Evolutionary conservation across 441 rosid species (phyloP), one percentile per base, ranked within the genome.

Genomic region (Pelargonium citronellum): DNA sequence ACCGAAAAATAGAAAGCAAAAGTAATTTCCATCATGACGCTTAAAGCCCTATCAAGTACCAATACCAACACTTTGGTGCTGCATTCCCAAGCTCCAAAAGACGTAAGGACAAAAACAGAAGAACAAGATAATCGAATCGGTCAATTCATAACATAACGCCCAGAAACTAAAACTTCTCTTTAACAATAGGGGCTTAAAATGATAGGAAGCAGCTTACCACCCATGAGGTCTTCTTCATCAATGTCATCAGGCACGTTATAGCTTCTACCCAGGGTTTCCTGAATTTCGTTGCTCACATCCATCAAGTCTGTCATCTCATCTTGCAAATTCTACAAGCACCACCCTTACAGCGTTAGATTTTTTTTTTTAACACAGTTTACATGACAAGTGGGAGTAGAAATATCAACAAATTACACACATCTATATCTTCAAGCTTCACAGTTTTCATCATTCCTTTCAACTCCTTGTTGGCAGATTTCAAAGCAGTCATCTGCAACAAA

Each of bases 261-360:
- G 82, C 97, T 92, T 83, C 96, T 86, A 63, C 98, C 98, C 44
- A 95, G 83, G 9, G 94, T 89, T 79, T 95, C 98, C 84, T 95
- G 98, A 72, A 95, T 92, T 80, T 95, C 99, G 15, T 72, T 83
- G 73, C 99, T 95, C 62, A 87, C 96, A 72, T 95, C 99, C 99
- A 92, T 89, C 77, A 92, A 73, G 87, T 95, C 96, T 91, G 85
- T 87, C 99, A 95, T 95, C 86, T 95, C 99, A 75, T 95, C 99
- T 92, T 95, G 99, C 87, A 95, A 75, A 78, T 86, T 95, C 99
- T 94, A 78, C 68, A 80, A 66, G 60, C 60, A 20, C 12, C 24
- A 20, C 20, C 19, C n/a, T 44, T 75, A 66, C 51, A 75, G 68
- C 46, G 69, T 61, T 34, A 69, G n/a, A n/a, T n/a, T 46, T 73